Conservation (phyloP, 768 basidiomycete species). For the Agrocybe chaxingu region DNA sequence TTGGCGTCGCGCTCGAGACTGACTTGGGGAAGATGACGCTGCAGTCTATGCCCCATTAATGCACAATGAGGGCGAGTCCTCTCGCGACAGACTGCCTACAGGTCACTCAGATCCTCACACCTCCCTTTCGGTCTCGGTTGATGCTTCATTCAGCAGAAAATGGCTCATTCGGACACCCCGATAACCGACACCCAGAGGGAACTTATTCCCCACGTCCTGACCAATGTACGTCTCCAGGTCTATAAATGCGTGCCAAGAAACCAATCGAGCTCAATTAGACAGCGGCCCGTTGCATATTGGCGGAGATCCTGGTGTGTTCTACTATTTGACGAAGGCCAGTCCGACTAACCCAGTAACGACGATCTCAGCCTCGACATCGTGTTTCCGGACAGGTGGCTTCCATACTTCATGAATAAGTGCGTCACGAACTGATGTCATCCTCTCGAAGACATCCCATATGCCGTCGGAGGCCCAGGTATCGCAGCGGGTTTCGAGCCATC, state of each 20-base stretch:
- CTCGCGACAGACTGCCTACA: constrained; percentile 1
- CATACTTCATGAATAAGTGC: no score
- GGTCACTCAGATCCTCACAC: not conserved
- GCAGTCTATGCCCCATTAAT: constrained; percentile 9
- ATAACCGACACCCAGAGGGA: not conserved
- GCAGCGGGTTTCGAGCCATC: no score
- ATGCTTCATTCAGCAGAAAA: not conserved
- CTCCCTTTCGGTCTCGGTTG: not conserved
- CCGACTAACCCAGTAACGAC: no score
- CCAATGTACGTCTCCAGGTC: constrained; percentile 18
- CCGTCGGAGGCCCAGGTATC: no score
- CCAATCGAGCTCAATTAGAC: no score
- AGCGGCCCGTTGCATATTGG: no score
- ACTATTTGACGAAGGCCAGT: no score
- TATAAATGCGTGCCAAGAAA: not conserved
- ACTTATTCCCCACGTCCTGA: constrained; percentile 10
- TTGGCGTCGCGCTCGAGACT: not conserved
- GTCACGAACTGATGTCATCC: no score
- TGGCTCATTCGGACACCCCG: not conserved
- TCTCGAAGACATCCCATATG: no score
- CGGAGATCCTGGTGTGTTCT: no score
- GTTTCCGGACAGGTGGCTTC: no score
- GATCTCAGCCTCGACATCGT: no score
- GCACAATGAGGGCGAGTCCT: constrained; percentile 6
- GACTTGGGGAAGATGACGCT: not conserved